Evolutionary conservation across 768 basidiomycete species (phyloP).

Genomic region (Cyclocybe aegerita): DNA sequence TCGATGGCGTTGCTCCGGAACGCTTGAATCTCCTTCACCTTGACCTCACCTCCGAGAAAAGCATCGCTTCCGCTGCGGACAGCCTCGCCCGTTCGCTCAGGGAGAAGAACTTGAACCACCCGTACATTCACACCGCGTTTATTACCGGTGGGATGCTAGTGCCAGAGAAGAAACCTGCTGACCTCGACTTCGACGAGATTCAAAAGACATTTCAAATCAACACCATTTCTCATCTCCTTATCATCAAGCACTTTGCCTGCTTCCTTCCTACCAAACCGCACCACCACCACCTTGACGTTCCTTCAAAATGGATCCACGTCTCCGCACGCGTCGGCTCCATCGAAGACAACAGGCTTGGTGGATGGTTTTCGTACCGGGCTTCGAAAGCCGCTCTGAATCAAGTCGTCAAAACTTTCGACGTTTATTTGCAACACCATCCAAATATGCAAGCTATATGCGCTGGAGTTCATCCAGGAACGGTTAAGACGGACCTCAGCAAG

Average conservation of each 20-base stretch:
- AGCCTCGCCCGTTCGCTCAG: slow-evolving; percentile 34
- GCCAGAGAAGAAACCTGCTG: slow-evolving; percentile 53
- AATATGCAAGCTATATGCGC: slow-evolving; percentile 49
- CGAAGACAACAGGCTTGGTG: slow-evolving; percentile 55
- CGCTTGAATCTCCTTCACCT: slow-evolving; percentile 48
- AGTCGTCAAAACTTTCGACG: slow-evolving; percentile 59
- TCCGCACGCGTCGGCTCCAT: slow-evolving; percentile 61
- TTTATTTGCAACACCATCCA: slow-evolving; percentile 44
- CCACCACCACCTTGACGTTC: slow-evolving; percentile 20
- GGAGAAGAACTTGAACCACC: slow-evolving; percentile 19
- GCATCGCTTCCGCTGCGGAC: slow-evolving; percentile 48
- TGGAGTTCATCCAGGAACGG: slow-evolving; percentile 59
- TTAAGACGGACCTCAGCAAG: slow-evolving; percentile 58
- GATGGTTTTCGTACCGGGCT: slow-evolving; percentile 63
- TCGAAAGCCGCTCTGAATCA: slow-evolving; percentile 67
- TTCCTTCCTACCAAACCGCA: slow-evolving; percentile 45
- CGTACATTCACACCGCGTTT: slow-evolving; percentile 54
- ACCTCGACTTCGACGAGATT: slow-evolving; percentile 42
- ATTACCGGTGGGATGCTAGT: slow-evolving; percentile 54
- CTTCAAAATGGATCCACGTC: slow-evolving; percentile 59
- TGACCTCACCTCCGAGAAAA: slow-evolving; percentile 51
- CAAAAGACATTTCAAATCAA: slow-evolving; percentile 53
- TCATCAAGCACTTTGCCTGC: slow-evolving; percentile 61
- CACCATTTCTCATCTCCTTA: slow-evolving; percentile 56
- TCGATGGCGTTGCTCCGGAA: slow-evolving; percentile 39